Conservation (phyloP, 2,329 filamentous ascomycete genomes). For the Verticillium isaacii region DNA sequence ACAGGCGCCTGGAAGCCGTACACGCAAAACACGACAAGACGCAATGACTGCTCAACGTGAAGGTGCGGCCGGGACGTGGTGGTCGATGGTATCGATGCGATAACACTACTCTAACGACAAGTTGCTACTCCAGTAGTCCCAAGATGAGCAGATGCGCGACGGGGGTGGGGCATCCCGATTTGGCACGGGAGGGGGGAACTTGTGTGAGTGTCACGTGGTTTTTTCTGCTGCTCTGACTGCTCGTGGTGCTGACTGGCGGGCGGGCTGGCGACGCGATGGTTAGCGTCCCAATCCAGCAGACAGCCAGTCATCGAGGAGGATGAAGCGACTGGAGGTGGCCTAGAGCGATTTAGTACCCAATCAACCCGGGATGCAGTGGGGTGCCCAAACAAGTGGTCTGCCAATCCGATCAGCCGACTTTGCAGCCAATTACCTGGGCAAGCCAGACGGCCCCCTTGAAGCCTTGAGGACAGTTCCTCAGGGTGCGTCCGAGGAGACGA, state of each 20-base stretch:
- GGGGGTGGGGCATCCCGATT: slow-evolving; percentile 10
- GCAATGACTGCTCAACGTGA: not conserved
- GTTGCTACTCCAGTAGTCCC: slow-evolving; percentile 8
- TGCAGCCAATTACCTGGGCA: not conserved
- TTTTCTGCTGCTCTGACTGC: not conserved
- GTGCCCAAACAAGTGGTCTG: not conserved
- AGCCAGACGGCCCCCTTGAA: not conserved
- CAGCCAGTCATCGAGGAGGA: not conserved
- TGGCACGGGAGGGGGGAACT: not conserved
- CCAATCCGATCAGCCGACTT: not conserved
- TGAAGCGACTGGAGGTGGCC: not conserved
- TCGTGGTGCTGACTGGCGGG: not conserved
- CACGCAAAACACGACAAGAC: not conserved
- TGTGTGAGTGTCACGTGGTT: slow-evolving; percentile 2
- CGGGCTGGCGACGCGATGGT: not conserved
- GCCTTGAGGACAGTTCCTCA: not conserved
- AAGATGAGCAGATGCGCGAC: slow-evolving; percentile 12
- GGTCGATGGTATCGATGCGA: not conserved
- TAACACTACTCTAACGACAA: slow-evolving; percentile 2
- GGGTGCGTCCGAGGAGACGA: not conserved
- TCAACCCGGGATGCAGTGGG: not conserved
- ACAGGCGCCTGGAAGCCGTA: not conserved
- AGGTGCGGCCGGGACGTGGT: slow-evolving; percentile 1
- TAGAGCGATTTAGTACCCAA: not conserved
- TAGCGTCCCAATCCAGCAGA: not conserved